Base-by-base conservation (phyloP, 306 rosid genomes). In the Cicer pinnatifidum region DNA sequence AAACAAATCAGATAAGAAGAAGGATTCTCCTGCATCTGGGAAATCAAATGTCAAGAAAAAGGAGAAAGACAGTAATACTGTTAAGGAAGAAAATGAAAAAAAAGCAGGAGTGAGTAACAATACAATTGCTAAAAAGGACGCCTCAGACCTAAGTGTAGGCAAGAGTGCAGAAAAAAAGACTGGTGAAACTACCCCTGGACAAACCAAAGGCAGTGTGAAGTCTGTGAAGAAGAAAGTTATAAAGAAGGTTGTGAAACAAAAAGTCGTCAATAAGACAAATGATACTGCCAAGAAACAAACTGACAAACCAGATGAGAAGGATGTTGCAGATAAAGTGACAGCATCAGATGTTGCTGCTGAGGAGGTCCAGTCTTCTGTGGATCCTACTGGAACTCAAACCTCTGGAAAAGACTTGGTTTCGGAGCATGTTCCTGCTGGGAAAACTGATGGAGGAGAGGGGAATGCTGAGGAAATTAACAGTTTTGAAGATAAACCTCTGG, bases 221-320 rank as follows among this genome's bases (percentile, higher is more conserved):
- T 11, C 97, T 57, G 95, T 84, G 83, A 95, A 90, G 77, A 94
- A 86, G 85, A 95, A 88, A 80, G 64, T 95, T 65, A 88, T 91
- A 54, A 91, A 80, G 75, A 95, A 83, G 89, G 77, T 95, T 78
- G 90, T 95, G 76, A 91, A 87, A 82, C 98, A 84, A 76, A 95
- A 90, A 81, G 90, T 82, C 70, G 80, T 60, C 43, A 84, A 65
- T 40, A 91, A 88, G 85, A 76, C 75, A 69, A 84, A 73, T 77
- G 85, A 75, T 60, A 33, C 78, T 69, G 75, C 86, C 53, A 72
- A 76, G 79, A 90, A 84, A 76, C 79, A 82, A 80, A 76, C 28
- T 20, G 85, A 79, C 63, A 84, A 78, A 65, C 57, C 69, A 9
- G 82, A 46, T 63, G 92, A 78, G 81, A 86, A 84, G 85, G 87